phyloP scores from a whole-genome alignment of 352 stramenopile genomes.

The Globisporangium cylindrosporum region DNA sequence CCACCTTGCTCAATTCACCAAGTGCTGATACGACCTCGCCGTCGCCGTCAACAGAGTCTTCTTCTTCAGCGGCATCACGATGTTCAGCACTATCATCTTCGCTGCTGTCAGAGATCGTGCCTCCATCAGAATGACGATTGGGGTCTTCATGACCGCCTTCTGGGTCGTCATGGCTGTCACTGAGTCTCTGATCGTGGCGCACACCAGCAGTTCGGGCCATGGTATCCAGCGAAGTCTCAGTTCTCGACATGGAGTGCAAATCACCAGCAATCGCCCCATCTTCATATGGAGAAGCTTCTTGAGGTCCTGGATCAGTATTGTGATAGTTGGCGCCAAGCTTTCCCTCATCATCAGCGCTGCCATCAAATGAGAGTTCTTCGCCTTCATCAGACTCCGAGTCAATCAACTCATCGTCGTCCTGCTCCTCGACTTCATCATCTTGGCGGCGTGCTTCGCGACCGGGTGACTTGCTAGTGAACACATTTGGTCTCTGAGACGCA shows the following conservation, averaged over 20 bases:
- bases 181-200: not conserved
- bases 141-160: not conserved
- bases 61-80: not conserved
- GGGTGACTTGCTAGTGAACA: not conserved
- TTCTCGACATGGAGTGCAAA: not conserved
- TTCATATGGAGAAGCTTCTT: not conserved
- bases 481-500: not conserved
- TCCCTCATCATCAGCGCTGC: not conserved
- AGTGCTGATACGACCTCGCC: not conserved
- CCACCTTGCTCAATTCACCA: not conserved
- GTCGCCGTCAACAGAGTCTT: not conserved
- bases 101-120: not conserved
- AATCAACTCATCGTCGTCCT: constrained; percentile 20
- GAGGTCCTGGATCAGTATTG: not conserved
- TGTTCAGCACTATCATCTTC: not conserved
- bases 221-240: not conserved
- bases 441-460: not conserved
- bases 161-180: not conserved
- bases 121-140: not conserved
- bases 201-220: not conserved
- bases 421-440: not conserved
- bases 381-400: constrained; percentile 19
- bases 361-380: not conserved
- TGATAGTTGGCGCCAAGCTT: not conserved
- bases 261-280: not conserved